Conservation (phyloP, 2,329 filamentous ascomycete species). For the Fusarium tupiense region DNA sequence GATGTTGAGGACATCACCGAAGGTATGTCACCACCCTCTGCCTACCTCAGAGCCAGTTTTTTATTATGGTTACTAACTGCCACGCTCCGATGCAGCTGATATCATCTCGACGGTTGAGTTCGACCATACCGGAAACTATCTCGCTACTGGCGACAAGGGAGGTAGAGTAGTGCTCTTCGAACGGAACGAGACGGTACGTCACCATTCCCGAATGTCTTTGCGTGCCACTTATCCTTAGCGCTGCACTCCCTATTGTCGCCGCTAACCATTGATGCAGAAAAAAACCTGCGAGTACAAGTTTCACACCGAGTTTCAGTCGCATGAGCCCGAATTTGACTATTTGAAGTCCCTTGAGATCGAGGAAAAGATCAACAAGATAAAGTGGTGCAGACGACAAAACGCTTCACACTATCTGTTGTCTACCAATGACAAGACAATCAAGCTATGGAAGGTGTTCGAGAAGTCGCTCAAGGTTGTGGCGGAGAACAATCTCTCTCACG, state of each 20-base stretch:
- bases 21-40: constrained; percentile 63
- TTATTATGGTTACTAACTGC: constrained; percentile 34
- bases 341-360: constrained; percentile 99
- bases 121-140: constrained; percentile 88
- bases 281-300: constrained; percentile 99
- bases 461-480: constrained; percentile 99
- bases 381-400: constrained; percentile 98
- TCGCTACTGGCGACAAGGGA: constrained; percentile 90
- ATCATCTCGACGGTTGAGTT: constrained; percentile 94
- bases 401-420: constrained; percentile 97
- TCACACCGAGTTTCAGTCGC: constrained; percentile 99
- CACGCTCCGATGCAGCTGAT: constrained; percentile 67
- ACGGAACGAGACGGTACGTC: constrained; percentile 90
- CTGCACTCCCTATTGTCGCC: not conserved
- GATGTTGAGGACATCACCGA: constrained; percentile 99
- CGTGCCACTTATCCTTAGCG: not conserved
- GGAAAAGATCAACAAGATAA: constrained; percentile 99
- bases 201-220: not conserved
- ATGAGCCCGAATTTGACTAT: constrained; percentile 99
- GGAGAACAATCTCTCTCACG: constrained; percentile 97
- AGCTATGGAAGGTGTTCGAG: constrained; percentile 99
- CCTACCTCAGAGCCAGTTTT: constrained; percentile 20
- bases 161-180: constrained; percentile 87
- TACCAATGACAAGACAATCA: constrained; percentile 99
- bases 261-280: constrained; percentile 70